Base-by-base conservation (phyloP, 805 yeast genomes). In the Wickerhamiella domercqiae region DNA sequence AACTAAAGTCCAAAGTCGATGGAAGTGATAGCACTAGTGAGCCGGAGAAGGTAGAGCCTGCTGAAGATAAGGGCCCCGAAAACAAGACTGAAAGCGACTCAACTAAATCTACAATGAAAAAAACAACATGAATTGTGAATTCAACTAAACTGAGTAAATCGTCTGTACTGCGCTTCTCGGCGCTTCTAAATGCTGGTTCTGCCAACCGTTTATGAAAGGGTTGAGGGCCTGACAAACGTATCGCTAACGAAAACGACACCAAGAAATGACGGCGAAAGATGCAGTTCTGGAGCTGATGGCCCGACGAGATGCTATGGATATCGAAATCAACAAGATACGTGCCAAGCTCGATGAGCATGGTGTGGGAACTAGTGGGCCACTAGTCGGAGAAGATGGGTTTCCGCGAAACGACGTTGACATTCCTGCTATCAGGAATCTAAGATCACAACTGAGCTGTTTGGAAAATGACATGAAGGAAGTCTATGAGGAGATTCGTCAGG, bases 341-440 rank as follows among this genome's bases (percentile, higher is more conserved):
- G 67, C 61, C 21, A 49, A 62, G 11, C 60, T 80, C 19, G 44
- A 39, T 9, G 48, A 58, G 40, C 71, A 71, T 44, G 57, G 63
- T 9, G 73, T 64, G 3, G 75, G 70, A 45, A 74, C 82, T 81
- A 55, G 66, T 18, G 75, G 86, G 1, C 63, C 73, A 0, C 56
- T 87, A 40, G 57, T 80, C 2, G 71, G 78, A 0, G 41, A 49
- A 0, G 94, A 87, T 50, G 95, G 96, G 16, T 87, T 71, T 49
- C 98, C 98, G 1, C 61, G 96, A 31, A 55, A 63, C 14, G 96
- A 87, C 51, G 66, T 87, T 20, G 93, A 87, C 49, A 78, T 87
- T 3, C 71, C 83, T 2, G 68, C 68, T 36, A 48, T 83, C 9
- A 61, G 94, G 37, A 54, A 68, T 7, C 52, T 75, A 1, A 60